phyloP scores from a whole-genome alignment of 2,329 filamentous ascomycete genomes.

The Ramularia endophylla region DNA sequence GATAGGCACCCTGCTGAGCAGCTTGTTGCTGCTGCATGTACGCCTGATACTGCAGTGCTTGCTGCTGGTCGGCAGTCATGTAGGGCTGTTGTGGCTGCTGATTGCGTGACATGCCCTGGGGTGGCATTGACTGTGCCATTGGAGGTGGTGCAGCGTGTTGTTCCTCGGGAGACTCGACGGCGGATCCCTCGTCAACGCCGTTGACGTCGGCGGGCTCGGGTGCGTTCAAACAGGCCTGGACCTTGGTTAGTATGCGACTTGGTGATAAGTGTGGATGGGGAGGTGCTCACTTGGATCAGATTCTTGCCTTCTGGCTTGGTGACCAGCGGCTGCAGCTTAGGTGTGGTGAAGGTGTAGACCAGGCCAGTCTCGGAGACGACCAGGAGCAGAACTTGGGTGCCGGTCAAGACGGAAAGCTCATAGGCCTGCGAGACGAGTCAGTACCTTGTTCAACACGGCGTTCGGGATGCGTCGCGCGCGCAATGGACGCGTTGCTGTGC shows the following conservation, averaged over 20 bases:
- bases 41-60: slow-evolving; percentile 35
- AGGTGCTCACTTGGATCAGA: slow-evolving; percentile 72
- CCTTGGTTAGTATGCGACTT: too few relatives aligned
- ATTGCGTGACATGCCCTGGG: slow-evolving; percentile 26
- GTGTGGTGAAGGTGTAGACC: slow-evolving; percentile 97
- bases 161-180: slow-evolving; percentile 86
- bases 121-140: slow-evolving; percentile 31
- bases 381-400: slow-evolving; percentile 92
- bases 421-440: slow-evolving; percentile 62
- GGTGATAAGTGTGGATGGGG: slow-evolving; percentile 3
- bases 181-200: slow-evolving; percentile 43
- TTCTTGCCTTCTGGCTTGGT: slow-evolving; percentile 99
- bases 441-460: slow-evolving; percentile 3
- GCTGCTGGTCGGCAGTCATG: slow-evolving; percentile 35
- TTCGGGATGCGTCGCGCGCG: slow-evolving; percentile 5
- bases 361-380: slow-evolving; percentile 96
- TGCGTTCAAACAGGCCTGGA: slow-evolving; percentile 89
- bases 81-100: slow-evolving; percentile 24
- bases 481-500: slow-evolving; percentile 10
- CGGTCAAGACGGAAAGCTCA: slow-evolving; percentile 93
- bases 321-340: slow-evolving; percentile 94
- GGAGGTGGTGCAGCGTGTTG: slow-evolving; percentile 54
- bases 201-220: slow-evolving; percentile 79
- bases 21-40: slow-evolving; percentile 35
- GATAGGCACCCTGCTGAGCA: slow-evolving; percentile 31